Conservation (phyloP, 345 rosid genomes). For the Combretum micranthum region DNA sequence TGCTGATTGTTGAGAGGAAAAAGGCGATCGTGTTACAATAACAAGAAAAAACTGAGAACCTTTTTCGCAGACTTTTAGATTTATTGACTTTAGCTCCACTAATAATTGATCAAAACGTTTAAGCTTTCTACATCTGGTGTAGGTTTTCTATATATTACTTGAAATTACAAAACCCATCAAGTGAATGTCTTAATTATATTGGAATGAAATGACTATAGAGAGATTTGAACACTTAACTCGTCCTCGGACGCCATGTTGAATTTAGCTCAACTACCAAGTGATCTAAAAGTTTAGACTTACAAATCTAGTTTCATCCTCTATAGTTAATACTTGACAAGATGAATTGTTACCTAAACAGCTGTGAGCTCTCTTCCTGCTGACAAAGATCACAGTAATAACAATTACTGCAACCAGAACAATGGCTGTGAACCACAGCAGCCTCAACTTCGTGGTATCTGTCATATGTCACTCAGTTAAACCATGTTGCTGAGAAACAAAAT, state of each 20-base stretch:
- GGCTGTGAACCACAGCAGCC: conserved; percentile 1
- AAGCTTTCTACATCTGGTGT: too few species aligned
- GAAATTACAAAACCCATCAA: too few species aligned
- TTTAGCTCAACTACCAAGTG: too few species aligned
- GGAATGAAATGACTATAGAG: too few species aligned
- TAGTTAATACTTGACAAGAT: not conserved
- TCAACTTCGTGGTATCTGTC: not conserved
- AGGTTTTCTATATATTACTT: too few species aligned
- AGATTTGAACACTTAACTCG: too few species aligned
- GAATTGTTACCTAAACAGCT: not conserved
- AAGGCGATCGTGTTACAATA: not conserved
- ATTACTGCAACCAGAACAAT: not conserved
- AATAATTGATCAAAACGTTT: not conserved
- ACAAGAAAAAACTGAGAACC: too few species aligned
- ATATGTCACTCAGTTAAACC: not conserved
- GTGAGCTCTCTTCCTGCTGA: not conserved
- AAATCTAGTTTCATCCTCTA: too few species aligned
- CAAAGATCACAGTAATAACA: not conserved
- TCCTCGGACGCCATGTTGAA: too few species aligned
- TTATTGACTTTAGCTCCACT: too few species aligned
- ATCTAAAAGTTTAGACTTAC: not conserved
- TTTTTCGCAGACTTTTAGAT: too few species aligned
- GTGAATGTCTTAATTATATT: too few species aligned
- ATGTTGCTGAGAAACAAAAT: not conserved
- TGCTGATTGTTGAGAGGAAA: not conserved